Percentiles rank a stretch among this genome's conserved stretches.
phyloP scores from a whole-genome alignment of 495 filamentous ascomycete species.

The Immersiella caudata region DNA sequence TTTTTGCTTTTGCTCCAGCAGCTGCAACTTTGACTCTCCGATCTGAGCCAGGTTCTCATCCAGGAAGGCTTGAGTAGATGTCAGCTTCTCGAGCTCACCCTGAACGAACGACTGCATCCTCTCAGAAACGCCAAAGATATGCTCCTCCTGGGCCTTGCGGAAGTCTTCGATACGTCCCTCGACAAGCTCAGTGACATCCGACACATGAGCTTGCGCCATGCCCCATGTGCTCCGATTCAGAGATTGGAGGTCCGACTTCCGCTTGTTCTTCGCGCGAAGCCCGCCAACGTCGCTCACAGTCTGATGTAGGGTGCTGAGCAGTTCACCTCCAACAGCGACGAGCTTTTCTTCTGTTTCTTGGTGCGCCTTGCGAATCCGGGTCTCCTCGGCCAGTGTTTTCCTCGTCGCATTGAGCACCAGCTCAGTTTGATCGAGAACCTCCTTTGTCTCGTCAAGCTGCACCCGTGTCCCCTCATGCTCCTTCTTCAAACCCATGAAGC shows the following conservation, averaged over 20 bases:
- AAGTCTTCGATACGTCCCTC: slow-evolving; percentile 73
- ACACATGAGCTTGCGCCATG: slow-evolving; percentile 71
- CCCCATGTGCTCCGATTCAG: slow-evolving; percentile 79
- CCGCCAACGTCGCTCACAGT: slow-evolving; percentile 80
- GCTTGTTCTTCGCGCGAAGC: slow-evolving; percentile 78
- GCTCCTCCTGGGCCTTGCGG: slow-evolving; percentile 65
- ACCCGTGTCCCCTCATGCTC: slow-evolving; percentile 76
- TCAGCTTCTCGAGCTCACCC: slow-evolving; percentile 68
- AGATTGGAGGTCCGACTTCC: slow-evolving; percentile 79
- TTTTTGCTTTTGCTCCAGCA: slow-evolving; percentile 66
- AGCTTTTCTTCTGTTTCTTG: slow-evolving; percentile 81
- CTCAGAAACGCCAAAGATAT: slow-evolving; percentile 65
- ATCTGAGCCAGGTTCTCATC: slow-evolving; percentile 67
- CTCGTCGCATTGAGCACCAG: slow-evolving; percentile 73
- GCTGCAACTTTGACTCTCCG: slow-evolving; percentile 63
- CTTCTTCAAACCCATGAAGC: slow-evolving; percentile 81
- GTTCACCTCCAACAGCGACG: slow-evolving; percentile 66
- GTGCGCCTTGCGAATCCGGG: slow-evolving; percentile 76
- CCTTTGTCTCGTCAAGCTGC: slow-evolving; percentile 75
- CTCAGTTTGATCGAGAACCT: slow-evolving; percentile 83
- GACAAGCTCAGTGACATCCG: slow-evolving; percentile 71
- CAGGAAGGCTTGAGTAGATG: slow-evolving; percentile 67
- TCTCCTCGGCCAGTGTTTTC: slow-evolving; percentile 78
- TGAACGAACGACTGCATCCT: slow-evolving; percentile 75
- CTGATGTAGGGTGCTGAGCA: slow-evolving; percentile 72